Evolutionary conservation across 2,329 filamentous ascomycete species (phyloP), one percentile per base, ranked within the genome.

Genomic region (Aspergillus quadricinctus): DNA sequence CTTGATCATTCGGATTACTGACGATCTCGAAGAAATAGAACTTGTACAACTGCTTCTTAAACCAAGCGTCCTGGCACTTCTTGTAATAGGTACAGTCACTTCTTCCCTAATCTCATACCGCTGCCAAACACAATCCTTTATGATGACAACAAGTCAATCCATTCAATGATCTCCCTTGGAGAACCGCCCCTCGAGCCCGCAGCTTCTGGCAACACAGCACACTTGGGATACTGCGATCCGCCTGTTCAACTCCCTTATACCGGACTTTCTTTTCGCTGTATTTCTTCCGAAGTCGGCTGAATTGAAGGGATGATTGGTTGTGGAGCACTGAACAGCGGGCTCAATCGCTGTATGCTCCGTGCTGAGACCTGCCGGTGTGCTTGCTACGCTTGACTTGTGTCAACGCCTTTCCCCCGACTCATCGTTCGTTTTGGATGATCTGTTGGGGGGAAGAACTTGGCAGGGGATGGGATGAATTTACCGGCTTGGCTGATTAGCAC

Each of bases 121-220:
- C 54, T 58, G 28, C 48, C 49, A 53, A 29, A 50, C 61, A 50
- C 60, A 51, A 52, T 49, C 64, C 65, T 74, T 73, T 65, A 81
- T 78, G 81, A 83, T 81, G 81, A 82, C 79, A 81, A 76, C 78
- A 72, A 83, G 81, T 83, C 79, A 80, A 83, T 83, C 81, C 81
- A 83, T 83, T 83, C 81, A 81, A 83, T 72, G 80, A 83, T 74
- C 74, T 74, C 69, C 66, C 63, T 59, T 53, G 49, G 69, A 69
- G 68, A 71, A 72, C 71, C 72, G 65, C 72, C 72, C 67, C 66
- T 73, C 67, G 68, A 62, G 67, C 67, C 60, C 57, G 63, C 60
- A 65, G 61, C 52, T 49, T 52, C 43, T 50, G 48, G 63, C 57
- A 58, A 52, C 41, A 49, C 57, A 60, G 56, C 61, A 58, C 53